Percentiles rank a stretch among this genome's conserved stretches.
These are phyloP conservation scores for Puccinia novopanici DNA, from an alignment of 1,284 basidiomycete genomes.

Conservation along the genomic window DNA sequence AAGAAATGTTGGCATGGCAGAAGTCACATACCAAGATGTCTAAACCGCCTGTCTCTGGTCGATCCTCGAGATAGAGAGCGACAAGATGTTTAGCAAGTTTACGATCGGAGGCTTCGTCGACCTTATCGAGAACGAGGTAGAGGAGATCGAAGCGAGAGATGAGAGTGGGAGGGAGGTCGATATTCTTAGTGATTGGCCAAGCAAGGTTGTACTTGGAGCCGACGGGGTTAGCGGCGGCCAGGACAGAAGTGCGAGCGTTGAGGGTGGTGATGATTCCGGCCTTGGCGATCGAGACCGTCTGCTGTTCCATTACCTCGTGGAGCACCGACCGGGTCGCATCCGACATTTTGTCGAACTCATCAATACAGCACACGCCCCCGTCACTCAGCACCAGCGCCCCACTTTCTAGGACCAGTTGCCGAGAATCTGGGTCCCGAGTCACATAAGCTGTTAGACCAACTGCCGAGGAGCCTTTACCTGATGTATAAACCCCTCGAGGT, in stretches of 20 bases:
- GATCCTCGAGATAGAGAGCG: constrained; percentile 87
- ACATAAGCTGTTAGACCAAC: constrained; percentile 98
- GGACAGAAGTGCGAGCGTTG: constrained; percentile 93
- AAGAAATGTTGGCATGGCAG: background rate
- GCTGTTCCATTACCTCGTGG: constrained; percentile 99
- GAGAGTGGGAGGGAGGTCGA: constrained; percentile 86
- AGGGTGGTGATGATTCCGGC: constrained; percentile 98
- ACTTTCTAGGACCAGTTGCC: constrained; percentile 95
- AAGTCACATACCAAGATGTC: constrained; percentile 73
- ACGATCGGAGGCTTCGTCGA: constrained; percentile 83
- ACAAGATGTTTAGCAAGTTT: constrained; percentile 90
- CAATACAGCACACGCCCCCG: constrained; percentile 97
- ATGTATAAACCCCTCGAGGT: constrained; percentile 92
- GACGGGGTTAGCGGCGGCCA: constrained; percentile 95
- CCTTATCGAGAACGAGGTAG: constrained; percentile 86
- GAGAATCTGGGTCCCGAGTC: constrained; percentile 94
- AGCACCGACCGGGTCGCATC: constrained; percentile 93
- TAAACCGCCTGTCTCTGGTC: constrained; percentile 68
- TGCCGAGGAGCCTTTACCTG: constrained; percentile 95
- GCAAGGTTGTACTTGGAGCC: constrained; percentile 84
- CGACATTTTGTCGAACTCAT: constrained; percentile 99
- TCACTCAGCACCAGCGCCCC: constrained; percentile 95
- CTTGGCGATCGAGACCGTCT: constrained; percentile 99
- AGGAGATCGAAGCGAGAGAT: constrained; percentile 97
- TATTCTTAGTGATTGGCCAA: constrained; percentile 61